Base-by-base conservation (phyloP, 2,329 filamentous ascomycete species). In the Phaeosphaeria sp. region DNA sequence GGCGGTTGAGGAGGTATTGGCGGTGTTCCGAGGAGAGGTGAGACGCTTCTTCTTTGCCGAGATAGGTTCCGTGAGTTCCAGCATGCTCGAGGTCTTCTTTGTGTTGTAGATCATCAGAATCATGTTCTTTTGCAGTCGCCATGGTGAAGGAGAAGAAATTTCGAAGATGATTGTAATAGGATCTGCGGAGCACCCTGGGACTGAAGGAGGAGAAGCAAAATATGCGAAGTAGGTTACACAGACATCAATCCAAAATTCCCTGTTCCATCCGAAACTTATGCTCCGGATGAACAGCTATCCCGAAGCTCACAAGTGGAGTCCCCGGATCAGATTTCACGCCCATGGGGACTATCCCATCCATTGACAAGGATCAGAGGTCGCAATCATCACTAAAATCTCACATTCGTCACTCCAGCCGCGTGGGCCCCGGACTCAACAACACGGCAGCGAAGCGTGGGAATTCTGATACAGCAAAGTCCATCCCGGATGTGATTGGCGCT, bases 1-100 rank as follows among this genome's bases (percentile, higher is more conserved):
- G 84, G 54, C 80, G 77, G 27, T 78, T 63, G 11, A 86, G 69
- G 5, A 87, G 76, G 68, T 84, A 86, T 46, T 83, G 76, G 17
- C 78, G 76, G 62, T 84, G 81, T 51, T 80, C 78, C 48, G 76
- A 71, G 6, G 80, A 72, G 15, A 83, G 72, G 44, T 71, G 64
- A 21, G 74, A 75, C 6, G 63, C 61, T 33, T 71, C 72, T 2
- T 59, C 59, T 44, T 64, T 64, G 22, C 66, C 65, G 48, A 71
- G 62, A 48, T 73, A 72, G 1, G 72, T 73, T 18, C 66, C 67
- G 42, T 74, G 69, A 5, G 70, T 73, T 18, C 59, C 60, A 17
- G 62, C 59, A 47, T 68, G 70, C 46, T 71, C 70, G 9, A 74
- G 58, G 20, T 71, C 64, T 25, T 66, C 66, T 2, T 56, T 60